Base-by-base conservation (phyloP, 1,139 yeast species). In the Suhomyces maxii region DNA sequence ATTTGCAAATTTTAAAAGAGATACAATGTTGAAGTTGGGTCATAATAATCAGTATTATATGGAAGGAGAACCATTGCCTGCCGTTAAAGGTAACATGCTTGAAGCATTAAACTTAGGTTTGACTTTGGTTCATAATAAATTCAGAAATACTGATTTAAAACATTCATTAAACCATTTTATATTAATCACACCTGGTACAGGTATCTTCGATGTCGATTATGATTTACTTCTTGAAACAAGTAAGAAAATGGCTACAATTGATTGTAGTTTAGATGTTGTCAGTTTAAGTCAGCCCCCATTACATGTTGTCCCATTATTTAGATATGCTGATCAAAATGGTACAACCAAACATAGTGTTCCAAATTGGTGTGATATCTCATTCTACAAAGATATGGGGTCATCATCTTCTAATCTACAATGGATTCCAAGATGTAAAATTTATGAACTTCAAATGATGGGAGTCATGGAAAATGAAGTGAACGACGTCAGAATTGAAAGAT, bases 361-460 rank as follows among this genome's bases (percentile, higher is more conserved):
- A 1, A 86, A 87, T 45, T 93, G 98, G 98, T 80, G 95, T 56
- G 97, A 93, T 61, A 85, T 91, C 11, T 89, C 96, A 0, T 93
- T 86, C 59, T 93, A 95, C 86, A 81, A 79, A 45, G 88, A 84
- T 33, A 55, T 57, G 10, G 62, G 73, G n/a, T 68, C 69, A 26
- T 36, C 44, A 14, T 70, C 64, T 14, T 74, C 75, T 37, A 39
- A 39, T 18, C 26, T 26, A 26, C 88, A 85, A 55, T 93, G 98
- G 97, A 80, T 86, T 26, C 97, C 99, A 1, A 73, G 95, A 33
- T 90, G 97, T 64, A 90, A 89, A 59, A 90, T 95, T 41, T 91
- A 93, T 63, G 98, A 91, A 57, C 69, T 95, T 23, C 99, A 93
- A 63, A 95, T 93, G 98, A 91, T 91, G 96, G 99, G 98, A 0